phyloP scores from a whole-genome alignment of 2,329 filamentous ascomycete genomes.

The Aureobasidium vineae region DNA sequence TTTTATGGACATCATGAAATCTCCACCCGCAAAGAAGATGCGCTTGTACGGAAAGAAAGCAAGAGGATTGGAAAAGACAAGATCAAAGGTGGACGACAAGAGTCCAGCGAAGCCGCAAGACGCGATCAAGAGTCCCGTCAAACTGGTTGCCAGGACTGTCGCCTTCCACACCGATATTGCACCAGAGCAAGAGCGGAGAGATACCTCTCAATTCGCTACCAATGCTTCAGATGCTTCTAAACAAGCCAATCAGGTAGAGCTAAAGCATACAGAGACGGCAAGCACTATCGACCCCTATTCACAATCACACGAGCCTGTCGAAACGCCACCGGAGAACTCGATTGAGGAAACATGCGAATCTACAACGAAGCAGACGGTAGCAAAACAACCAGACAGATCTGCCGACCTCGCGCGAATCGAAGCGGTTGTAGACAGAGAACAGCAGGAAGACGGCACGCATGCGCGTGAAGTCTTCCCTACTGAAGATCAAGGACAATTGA shows the following conservation, averaged over 20 bases:
- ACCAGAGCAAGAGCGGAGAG: neutral
- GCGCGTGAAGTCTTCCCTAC: neutral
- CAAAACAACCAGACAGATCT: neutral
- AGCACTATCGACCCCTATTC: neutral
- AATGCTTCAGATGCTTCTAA: neutral
- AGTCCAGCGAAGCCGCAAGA: neutral
- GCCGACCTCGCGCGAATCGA: neutral
- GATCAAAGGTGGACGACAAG: neutral
- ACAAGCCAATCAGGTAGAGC: neutral
- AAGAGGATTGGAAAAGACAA: constrained; percentile 13
- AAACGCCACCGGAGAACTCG: neutral
- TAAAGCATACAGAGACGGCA: neutral
- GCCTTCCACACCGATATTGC: neutral
- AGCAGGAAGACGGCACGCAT: neutral
- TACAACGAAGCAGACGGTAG: too few relatives aligned
- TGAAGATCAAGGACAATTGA: constrained; percentile 18
- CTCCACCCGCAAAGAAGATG: constrained; percentile 37
- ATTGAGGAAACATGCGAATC: neutral
- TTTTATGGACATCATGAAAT: constrained; percentile 35
- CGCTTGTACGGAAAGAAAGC: constrained; percentile 32
- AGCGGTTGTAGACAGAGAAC: neutral
- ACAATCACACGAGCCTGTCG: neutral
- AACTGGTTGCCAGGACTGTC: neutral
- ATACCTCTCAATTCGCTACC: neutral
- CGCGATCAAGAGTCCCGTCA: neutral